These are phyloP conservation scores for Kodamaea kaohsiungensis DNA, from an alignment of 805 yeast genomes.

Conservation along the genomic window DNA sequence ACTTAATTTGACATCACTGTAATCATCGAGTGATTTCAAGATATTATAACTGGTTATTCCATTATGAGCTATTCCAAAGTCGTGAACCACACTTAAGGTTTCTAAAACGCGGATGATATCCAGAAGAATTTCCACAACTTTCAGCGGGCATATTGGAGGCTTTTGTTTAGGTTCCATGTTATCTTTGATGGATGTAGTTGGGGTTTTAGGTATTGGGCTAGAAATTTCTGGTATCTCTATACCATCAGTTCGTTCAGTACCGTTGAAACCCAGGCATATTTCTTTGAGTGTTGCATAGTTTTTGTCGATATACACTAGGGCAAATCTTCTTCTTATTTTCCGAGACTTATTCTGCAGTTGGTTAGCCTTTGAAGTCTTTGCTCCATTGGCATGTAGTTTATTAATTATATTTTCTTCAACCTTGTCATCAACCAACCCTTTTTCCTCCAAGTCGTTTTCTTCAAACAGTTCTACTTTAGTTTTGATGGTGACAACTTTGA, in stretches of 20 bases:
- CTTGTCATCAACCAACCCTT: slow-evolving; percentile 4
- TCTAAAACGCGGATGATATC: slow-evolving; percentile 26
- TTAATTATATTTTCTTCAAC: slow-evolving; percentile 4
- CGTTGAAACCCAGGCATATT: background rate
- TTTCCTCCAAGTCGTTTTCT: background rate
- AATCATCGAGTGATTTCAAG: slow-evolving; percentile 31
- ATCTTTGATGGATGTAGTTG: too few relatives aligned
- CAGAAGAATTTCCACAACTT: slow-evolving; percentile 21
- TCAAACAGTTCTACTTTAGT: background rate
- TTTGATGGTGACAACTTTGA: slow-evolving; percentile 14
- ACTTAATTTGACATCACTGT: slow-evolving; percentile 33
- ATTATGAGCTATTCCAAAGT: slow-evolving; percentile 47
- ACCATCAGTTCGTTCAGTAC: background rate
- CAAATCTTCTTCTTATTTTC: slow-evolving; percentile 8
- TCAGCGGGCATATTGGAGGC: slow-evolving; percentile 12
- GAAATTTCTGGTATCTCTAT: background rate
- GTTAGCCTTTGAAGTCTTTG: background rate
- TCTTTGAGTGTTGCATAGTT: slow-evolving; percentile 10
- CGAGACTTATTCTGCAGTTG: background rate
- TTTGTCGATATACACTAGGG: slow-evolving; percentile 11
- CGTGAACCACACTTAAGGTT: slow-evolving; percentile 36
- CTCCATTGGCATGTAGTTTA: background rate
- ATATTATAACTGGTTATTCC: slow-evolving; percentile 44
- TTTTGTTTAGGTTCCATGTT: slow-evolving; percentile 12
- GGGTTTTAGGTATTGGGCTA: slow-evolving; percentile 16